Base-by-base conservation (phyloP, 164 flowering plant species). In the Aristolochia contorta region DNA sequence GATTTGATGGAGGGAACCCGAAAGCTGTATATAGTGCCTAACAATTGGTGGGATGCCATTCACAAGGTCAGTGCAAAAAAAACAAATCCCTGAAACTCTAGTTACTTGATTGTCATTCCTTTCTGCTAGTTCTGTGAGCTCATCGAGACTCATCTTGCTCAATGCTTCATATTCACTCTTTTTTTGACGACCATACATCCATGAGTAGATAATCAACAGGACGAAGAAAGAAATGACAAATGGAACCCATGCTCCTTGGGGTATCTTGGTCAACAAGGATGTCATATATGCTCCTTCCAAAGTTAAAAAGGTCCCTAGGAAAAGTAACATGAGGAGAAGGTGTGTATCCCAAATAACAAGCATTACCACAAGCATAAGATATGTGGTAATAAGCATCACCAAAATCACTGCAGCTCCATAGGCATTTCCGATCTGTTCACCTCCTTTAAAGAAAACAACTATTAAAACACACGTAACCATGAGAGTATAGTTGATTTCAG, bases 401-500 rank as follows among this genome's bases (percentile, higher is more conserved):
- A 69, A 68, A 13, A 68, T 61, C 18, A 72, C 72, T 3, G 66
- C 71, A 24, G 61, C 72, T 22, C 74, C 70, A 54, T 66, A 73
- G 14, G 77, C 77, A 58, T 73, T 70, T n/a, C 64, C 66, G 6
- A 74, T 59, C 52, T 63, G 58, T 12, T 19, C 56, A 6, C 71
- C 68, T 25, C 66, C 71, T 58, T 50, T 67, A 57, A 74, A 71
- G 24, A 64, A 66, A n/a, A 57, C 63, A 6, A 64, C 68, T 4
- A 74, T 57, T 1, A 48, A 59, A 32, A 74, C 47, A 22, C 69
- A 47, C 54, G 87, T 70, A 57, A 87, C 67, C 97, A 91, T 87
- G 32, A 91, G 82, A 58, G 84, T 80, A 90, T 94, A 91, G 67
- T 91, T 91, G 49, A 90, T 82, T 74, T 90, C 91, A 25, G 97